These are phyloP conservation scores for Pyrenula aspistea DNA, from an alignment of 495 filamentous ascomycete species.

Conservation along the genomic window DNA sequence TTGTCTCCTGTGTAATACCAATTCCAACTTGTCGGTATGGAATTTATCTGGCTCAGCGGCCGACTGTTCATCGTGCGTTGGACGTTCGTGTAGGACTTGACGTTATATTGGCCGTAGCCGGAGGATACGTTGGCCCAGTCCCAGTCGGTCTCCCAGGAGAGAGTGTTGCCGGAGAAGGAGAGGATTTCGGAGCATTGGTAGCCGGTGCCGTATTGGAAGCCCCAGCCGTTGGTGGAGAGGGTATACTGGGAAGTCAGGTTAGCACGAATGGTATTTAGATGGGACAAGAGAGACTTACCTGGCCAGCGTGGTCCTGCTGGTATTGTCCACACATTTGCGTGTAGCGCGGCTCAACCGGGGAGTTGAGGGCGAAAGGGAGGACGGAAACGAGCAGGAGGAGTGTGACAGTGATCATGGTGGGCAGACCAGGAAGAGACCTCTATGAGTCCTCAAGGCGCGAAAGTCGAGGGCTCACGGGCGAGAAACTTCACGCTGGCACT, in stretches of 20 bases:
- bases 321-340: background rate
- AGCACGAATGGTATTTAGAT: too few relatives aligned
- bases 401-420: background rate
- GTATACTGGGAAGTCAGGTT: conserved; percentile 22
- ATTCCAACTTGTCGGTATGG: conserved; percentile 37
- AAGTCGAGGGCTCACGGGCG: too few relatives aligned
- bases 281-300: background rate
- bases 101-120: conserved; percentile 23
- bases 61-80: conserved; percentile 29
- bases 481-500: too few relatives aligned
- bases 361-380: background rate
- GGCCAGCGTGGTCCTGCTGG: background rate
- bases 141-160: conserved; percentile 47
- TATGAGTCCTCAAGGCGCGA: too few relatives aligned
- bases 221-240: conserved; percentile 46
- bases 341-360: background rate
- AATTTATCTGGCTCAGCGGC: conserved; percentile 32
- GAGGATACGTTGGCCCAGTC: conserved; percentile 26
- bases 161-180: conserved; percentile 26
- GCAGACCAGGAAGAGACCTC: too few relatives aligned
- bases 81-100: conserved; percentile 51
- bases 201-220: conserved; percentile 28
- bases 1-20: conserved; percentile 45
- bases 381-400: background rate
- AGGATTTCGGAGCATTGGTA: conserved; percentile 45